These are phyloP conservation scores for Panaeolus cyanescens DNA, from an alignment of 768 basidiomycete species.

Conservation along the genomic window DNA sequence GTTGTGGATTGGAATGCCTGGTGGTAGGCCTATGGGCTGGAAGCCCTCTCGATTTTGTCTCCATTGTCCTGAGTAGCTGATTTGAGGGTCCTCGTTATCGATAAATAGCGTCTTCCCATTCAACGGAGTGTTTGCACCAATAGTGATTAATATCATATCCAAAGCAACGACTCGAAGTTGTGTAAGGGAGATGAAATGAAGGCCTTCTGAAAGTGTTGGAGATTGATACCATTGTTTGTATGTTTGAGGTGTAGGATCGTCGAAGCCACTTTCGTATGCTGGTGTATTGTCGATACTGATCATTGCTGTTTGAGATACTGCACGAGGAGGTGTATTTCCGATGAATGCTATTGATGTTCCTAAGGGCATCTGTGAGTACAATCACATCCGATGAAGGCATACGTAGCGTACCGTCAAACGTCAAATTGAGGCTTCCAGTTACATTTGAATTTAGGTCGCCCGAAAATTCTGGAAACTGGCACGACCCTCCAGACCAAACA, in stretches of 20 bases:
- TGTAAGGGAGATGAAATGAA: constrained; percentile 20
- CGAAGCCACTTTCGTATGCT: constrained; percentile 17
- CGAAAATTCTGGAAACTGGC: constrained; percentile 13
- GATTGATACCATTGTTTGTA: constrained; percentile 30
- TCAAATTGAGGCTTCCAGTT: constrained; percentile 15
- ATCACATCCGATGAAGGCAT: neutral
- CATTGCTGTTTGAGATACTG: constrained; percentile 15
- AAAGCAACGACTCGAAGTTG: constrained; percentile 21
- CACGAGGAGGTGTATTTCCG: constrained; percentile 17
- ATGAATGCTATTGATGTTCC: constrained; percentile 26
- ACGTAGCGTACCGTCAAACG: constrained; percentile 16
- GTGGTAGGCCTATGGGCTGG: constrained; percentile 13
- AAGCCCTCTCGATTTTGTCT: constrained; percentile 8
- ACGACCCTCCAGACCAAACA: constrained; percentile 18
- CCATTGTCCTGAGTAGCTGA: constrained; percentile 18
- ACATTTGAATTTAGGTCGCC: constrained; percentile 1
- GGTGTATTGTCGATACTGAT: constrained; percentile 24
- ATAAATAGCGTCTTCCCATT: constrained; percentile 18
- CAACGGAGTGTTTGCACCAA: constrained; percentile 22
- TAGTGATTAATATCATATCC: constrained; percentile 25
- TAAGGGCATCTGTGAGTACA: neutral
- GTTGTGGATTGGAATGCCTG: constrained; percentile 25
- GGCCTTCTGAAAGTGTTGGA: constrained; percentile 22
- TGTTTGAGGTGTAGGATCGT: constrained; percentile 23
- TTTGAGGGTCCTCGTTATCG: constrained; percentile 20